Conservation (phyloP, 306 rosid genomes). For the Rosa chinensis region DNA sequence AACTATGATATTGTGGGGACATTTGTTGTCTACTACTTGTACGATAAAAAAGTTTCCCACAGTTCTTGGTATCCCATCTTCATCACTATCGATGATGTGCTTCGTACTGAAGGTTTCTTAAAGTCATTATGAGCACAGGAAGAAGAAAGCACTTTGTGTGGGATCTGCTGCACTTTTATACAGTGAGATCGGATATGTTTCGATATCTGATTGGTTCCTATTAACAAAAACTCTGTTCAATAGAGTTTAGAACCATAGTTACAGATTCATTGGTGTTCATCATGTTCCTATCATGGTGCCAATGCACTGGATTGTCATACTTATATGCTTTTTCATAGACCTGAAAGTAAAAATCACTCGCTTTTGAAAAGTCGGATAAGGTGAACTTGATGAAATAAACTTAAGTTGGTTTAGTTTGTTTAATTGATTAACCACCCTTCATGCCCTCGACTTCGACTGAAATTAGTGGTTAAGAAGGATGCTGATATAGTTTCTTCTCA, state of each 20-base stretch:
- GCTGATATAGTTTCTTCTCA: no score
- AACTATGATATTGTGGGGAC: constrained; percentile 24
- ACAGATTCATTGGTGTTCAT: constrained; percentile 1
- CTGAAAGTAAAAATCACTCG: not conserved
- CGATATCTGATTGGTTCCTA: constrained; percentile 2
- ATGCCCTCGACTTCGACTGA: not conserved
- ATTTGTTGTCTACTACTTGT: constrained; percentile 8
- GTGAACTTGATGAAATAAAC: not conserved
- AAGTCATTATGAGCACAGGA: not conserved
- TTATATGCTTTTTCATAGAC: constrained; percentile 1
- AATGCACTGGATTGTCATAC: not conserved
- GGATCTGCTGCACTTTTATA: not conserved
- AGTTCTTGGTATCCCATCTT: constrained; percentile 6
- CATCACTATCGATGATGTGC: not conserved
- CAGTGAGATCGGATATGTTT: not conserved
- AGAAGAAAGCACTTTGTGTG: not conserved
- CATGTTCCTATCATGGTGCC: not conserved
- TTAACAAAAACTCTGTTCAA: not conserved
- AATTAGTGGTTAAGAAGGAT: no score
- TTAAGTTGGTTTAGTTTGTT: not conserved
- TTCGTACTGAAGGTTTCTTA: constrained; percentile 18
- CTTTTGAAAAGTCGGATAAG: not conserved
- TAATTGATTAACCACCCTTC: not conserved
- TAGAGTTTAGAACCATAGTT: not conserved
- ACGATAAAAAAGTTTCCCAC: not conserved